phyloP scores from a whole-genome alignment of 164 flowering plant genomes.

The Piper betle region DNA sequence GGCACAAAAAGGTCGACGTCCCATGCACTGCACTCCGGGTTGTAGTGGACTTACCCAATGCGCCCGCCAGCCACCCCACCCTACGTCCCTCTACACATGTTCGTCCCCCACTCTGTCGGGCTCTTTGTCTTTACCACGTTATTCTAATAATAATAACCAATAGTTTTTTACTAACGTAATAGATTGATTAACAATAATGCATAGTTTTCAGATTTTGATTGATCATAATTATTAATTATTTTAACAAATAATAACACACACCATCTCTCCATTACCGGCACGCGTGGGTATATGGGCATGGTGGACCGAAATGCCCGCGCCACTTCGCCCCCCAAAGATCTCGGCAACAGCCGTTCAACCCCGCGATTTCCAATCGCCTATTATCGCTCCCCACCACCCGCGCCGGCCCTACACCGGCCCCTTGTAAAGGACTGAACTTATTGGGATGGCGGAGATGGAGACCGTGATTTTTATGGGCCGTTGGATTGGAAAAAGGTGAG shows the following conservation, averaged over 20 bases:
- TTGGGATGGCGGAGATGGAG: background rate
- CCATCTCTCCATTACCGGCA: too few relatives aligned
- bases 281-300: too few relatives aligned
- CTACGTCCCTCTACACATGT: background rate
- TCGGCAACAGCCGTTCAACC: constrained; percentile 3
- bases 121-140: too few relatives aligned
- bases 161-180: too few relatives aligned
- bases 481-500: constrained; percentile 15
- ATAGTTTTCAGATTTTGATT: too few relatives aligned
- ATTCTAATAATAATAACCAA: too few relatives aligned
- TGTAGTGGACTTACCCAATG: background rate
- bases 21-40: constrained; percentile 3
- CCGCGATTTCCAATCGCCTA: background rate
- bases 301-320: background rate
- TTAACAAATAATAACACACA: too few relatives aligned
- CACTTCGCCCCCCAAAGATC: background rate
- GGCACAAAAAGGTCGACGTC: constrained; percentile 29
- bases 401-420: constrained; percentile 2
- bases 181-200: too few relatives aligned
- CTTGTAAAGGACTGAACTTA: constrained; percentile 3
- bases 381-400: too few relatives aligned
- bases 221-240: too few relatives aligned
- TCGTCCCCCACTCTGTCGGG: too few relatives aligned
- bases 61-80: background rate
- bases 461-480: constrained; percentile 3